Percentiles rank a stretch among this genome's conserved stretches.
Evolutionary conservation across 768 basidiomycete genomes (phyloP).

Genomic region (Coprinopsis cinerea): DNA sequence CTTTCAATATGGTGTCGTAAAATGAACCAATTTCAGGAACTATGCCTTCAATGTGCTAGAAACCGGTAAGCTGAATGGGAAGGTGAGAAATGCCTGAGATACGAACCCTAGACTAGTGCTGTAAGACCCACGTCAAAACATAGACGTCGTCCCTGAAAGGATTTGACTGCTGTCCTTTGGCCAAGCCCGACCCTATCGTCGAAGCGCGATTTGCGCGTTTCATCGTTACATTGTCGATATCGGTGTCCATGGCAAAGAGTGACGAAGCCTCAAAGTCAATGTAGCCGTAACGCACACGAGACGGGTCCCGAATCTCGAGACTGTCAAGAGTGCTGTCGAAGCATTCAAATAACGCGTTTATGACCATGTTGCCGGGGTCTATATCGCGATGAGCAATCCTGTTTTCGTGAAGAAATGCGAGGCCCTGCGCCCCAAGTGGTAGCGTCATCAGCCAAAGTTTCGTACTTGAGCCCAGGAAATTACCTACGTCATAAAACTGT

Average conservation of each 20-base stretch:
- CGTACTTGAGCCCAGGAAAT: too few species aligned
- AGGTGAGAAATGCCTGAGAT: neutral
- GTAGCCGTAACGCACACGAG: too few species aligned
- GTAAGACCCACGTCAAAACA: neutral
- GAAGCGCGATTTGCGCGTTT: too few species aligned
- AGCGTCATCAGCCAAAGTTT: too few species aligned
- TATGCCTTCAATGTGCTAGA: conserved; percentile 7
- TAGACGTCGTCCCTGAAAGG: neutral
- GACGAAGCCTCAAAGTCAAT: too few species aligned
- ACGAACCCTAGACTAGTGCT: neutral
- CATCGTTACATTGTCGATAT: too few species aligned
- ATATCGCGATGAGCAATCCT: neutral
- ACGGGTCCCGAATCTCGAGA: too few species aligned
- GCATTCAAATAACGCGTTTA: neutral
- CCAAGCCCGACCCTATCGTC: too few species aligned
- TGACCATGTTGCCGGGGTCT: neutral
- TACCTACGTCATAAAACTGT: neutral
- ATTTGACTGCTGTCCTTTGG: neutral
- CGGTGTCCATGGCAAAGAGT: too few species aligned
- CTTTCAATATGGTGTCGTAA: conserved; percentile 9
- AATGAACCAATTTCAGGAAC: conserved; percentile 13
- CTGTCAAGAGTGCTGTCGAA: too few species aligned
- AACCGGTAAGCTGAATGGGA: neutral
- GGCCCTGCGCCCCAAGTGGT: neutral
- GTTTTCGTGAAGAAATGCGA: neutral